A percentile compares a stretch with the other conserved stretches of the same genome.
Evolutionary conservation across 169 alveolate genomes (phyloP).

Genomic region (Eimeria brunetti): DNA sequence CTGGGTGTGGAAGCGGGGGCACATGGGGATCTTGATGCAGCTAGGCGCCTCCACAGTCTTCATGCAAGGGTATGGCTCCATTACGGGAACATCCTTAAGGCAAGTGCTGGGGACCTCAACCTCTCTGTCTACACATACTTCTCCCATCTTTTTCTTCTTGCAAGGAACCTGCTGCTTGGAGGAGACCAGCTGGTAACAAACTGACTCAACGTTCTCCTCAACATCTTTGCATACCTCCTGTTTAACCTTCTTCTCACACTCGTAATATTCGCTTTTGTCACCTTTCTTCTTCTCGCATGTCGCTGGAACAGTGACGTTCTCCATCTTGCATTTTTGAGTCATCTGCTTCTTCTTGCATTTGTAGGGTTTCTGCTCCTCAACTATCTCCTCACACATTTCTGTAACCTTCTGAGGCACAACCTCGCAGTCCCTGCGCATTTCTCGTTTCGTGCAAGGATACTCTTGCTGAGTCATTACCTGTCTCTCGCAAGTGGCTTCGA

Average conservation of each 20-base stretch:
- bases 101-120: constrained; percentile 79
- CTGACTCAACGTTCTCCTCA: constrained; percentile 67
- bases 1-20: constrained; percentile 63
- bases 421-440: constrained; percentile 70
- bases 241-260: constrained; percentile 68
- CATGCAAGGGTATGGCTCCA: constrained; percentile 70
- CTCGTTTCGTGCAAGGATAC: constrained; percentile 71
- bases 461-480: constrained; percentile 57
- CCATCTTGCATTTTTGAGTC: constrained; percentile 76
- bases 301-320: constrained; percentile 60
- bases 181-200: constrained; percentile 64
- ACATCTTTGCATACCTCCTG: constrained; percentile 73
- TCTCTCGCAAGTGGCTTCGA: constrained; percentile 61
- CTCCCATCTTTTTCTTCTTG: constrained; percentile 67
- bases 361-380: constrained; percentile 77
- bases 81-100: constrained; percentile 66
- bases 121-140: constrained; percentile 62
- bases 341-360: constrained; percentile 73
- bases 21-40: constrained; percentile 59
- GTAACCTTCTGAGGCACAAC: constrained; percentile 68
- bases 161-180: constrained; percentile 67
- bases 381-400: constrained; percentile 74
- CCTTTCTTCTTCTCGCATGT: constrained; percentile 76
- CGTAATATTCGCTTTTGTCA: constrained; percentile 70
- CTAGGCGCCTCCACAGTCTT: constrained; percentile 42